Conservation (phyloP, 768 basidiomycete species). For the Amanita fuliginea region DNA sequence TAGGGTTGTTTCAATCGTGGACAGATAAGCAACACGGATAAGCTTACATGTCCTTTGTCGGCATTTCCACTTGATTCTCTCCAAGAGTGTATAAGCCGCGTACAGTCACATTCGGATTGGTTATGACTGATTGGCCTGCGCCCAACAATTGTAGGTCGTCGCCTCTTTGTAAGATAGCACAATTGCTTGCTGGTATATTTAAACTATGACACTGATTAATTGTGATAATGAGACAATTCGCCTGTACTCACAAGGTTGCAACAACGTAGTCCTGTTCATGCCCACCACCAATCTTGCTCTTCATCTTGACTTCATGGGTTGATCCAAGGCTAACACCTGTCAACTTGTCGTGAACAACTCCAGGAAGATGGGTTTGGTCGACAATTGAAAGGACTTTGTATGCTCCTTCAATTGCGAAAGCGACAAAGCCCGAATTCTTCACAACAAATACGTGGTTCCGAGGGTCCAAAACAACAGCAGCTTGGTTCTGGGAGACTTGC, state of each 20-base stretch:
- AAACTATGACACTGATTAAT: slow-evolving; percentile 29
- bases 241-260: slow-evolving; percentile 53
- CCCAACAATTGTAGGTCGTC: slow-evolving; percentile 70
- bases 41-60: slow-evolving; percentile 75
- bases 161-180: slow-evolving; percentile 73
- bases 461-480: slow-evolving; percentile 70
- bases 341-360: slow-evolving; percentile 45
- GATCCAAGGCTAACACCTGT: slow-evolving; percentile 57
- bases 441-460: slow-evolving; percentile 74
- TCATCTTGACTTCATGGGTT: slow-evolving; percentile 75
- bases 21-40: background rate
- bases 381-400: slow-evolving; percentile 73
- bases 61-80: slow-evolving; percentile 80
- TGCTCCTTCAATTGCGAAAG: slow-evolving; percentile 69
- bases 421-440: slow-evolving; percentile 70
- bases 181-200: slow-evolving; percentile 80
- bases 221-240: background rate
- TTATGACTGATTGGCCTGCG: slow-evolving; percentile 79
- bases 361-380: slow-evolving; percentile 72
- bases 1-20: background rate
- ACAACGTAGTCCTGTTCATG: slow-evolving; percentile 59
- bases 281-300: slow-evolving; percentile 33
- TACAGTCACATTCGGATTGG: slow-evolving; percentile 73
- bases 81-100: slow-evolving; percentile 74
- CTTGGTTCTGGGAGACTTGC: slow-evolving; percentile 77